Evolutionary conservation across 495 filamentous ascomycete species (phyloP), one percentile per base, ranked within the genome.

Genomic region (Penicillium bialowiezense): DNA sequence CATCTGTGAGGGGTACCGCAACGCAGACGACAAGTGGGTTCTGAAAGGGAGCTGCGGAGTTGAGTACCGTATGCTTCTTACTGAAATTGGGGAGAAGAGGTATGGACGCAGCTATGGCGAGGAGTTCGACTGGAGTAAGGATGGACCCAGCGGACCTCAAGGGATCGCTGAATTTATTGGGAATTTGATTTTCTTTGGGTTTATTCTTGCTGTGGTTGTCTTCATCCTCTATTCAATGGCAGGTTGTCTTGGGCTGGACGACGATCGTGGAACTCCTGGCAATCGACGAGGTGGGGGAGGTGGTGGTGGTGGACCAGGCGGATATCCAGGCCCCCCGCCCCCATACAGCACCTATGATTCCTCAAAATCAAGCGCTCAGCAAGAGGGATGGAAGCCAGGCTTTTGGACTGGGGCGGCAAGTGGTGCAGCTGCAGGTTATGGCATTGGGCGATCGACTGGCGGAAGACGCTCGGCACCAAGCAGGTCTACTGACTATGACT

Each of bases 21-120:
- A 63, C 9, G 68, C 86, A 0, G 80, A 90, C 15, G 93, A 98
- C 61, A 77, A 79, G 0, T 93, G 90, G 69, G 78, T 97, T 4
- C 71, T 98, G 14, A 89, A 89, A 52, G 92, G 93, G 3, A 89
- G 82, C 59, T 98, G 93, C 68, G 93, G 90, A 2, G 92, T 96
- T 9, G 91, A 98, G 65, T 98, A 97, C 64, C 75, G 88, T 3
- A 62, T 98, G 7, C 56, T 86, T 1, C 69, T 98, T 28, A 98
- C 91, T 3, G 88, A 89, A 14, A 63, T 75, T n/a, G 92, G 93
- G 3, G 84, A 92, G 71, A 61, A 81, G 56, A 82, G 74, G 59
- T 91, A 84, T 56, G 85, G 86, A 9, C 37, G 35, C 42, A 15
- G 24, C 23, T 17, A 10, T 28, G 26, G 15, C 20, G 51, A 40